A percentile compares a stretch with the other conserved stretches of the same genome.
Evolutionary conservation across 2,329 filamentous ascomycete species (phyloP).

Genomic region (Simplicillium aogashimaense): DNA sequence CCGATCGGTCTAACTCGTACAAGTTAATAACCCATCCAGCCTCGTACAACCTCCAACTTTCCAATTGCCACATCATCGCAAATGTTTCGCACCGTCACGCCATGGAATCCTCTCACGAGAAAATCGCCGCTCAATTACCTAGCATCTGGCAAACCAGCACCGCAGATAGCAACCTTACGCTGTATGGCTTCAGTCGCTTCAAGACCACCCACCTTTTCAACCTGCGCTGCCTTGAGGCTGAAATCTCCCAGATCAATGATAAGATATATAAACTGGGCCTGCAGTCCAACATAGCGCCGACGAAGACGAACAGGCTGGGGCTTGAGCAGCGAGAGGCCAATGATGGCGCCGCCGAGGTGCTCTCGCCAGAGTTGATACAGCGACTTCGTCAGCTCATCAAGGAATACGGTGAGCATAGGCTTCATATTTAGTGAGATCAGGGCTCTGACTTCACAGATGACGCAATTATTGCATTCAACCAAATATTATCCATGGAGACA

Average conservation of each 20-base stretch:
- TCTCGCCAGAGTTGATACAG: too few species aligned
- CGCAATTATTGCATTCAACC: slow-evolving; percentile 12
- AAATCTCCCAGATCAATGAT: slow-evolving; percentile 20
- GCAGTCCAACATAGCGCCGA: slow-evolving; percentile 11
- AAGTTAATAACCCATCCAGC: too few species aligned
- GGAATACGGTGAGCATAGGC: slow-evolving; percentile 13
- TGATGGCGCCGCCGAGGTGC: too few species aligned
- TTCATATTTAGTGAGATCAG: not conserved
- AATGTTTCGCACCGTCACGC: too few species aligned
- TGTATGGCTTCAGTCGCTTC: slow-evolving; percentile 17
- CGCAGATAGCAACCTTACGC: slow-evolving; percentile 14
- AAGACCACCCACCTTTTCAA: slow-evolving; percentile 22
- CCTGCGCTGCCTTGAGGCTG: slow-evolving; percentile 19
- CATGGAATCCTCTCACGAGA: too few species aligned
- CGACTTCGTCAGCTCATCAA: slow-evolving; percentile 9
- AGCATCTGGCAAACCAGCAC: slow-evolving; percentile 12
- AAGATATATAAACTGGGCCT: slow-evolving; percentile 21
- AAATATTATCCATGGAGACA: slow-evolving; percentile 16
- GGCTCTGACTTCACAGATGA: slow-evolving; percentile 9
- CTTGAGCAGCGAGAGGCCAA: slow-evolving; percentile 9
- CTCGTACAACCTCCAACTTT: too few species aligned
- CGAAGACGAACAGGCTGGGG: slow-evolving; percentile 15
- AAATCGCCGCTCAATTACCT: too few species aligned
- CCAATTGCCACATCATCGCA: too few species aligned
- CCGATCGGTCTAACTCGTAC: too few species aligned